Evolutionary conservation across 371 early-diverging fungal species (phyloP), one percentile per base, ranked within the genome.

Genomic region (Batkoa obscura): DNA sequence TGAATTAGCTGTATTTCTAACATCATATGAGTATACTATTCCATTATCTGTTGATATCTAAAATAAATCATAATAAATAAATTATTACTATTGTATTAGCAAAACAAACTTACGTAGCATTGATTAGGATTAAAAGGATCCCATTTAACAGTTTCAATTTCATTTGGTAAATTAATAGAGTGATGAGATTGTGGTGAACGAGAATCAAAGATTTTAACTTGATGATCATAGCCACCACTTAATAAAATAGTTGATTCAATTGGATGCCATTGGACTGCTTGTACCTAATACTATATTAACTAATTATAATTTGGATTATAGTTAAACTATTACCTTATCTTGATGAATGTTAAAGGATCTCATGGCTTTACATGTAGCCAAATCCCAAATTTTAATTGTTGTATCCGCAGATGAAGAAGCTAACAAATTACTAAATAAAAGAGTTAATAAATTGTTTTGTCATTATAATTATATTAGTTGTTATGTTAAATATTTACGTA

Each of bases 301-400:
- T 33, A 39, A 61, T 32, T 6, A 23, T 32, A n/a, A 30, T n/a
- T 61, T 50, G 54, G 43, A 38, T 0, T n/a, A 33, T 30, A 38
- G 35, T 36, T 9, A n/a, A 15, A 46, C 36, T 37, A n/a, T 10
- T 36, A 81, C 88, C 64, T 93, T 93, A 66, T 85, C 84, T 13
- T 64, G 78, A 65, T 96, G 97, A 66, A 89, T 89, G 37, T 56
- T 64, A 66, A 84, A 92, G 12, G 84, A 83, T 43, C 80, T 80
- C 15, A 75, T 79, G 56, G 81, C 83, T 56, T 70, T 72, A 17
- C 72, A 74, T 3, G 76, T 73, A 35, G 66, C 72, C 62, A 95
- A 69, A 65, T 97, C 95, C 96, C 96, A 95, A 37, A 95, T 76
- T 67, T 94, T 94, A 37, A 94, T 84, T n/a, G 93, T 94, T 2